A percentile compares a stretch with the other conserved stretches of the same genome.
Evolutionary conservation across 2,329 filamentous ascomycete species (phyloP).

Genomic region (Colletotrichum falcatum): DNA sequence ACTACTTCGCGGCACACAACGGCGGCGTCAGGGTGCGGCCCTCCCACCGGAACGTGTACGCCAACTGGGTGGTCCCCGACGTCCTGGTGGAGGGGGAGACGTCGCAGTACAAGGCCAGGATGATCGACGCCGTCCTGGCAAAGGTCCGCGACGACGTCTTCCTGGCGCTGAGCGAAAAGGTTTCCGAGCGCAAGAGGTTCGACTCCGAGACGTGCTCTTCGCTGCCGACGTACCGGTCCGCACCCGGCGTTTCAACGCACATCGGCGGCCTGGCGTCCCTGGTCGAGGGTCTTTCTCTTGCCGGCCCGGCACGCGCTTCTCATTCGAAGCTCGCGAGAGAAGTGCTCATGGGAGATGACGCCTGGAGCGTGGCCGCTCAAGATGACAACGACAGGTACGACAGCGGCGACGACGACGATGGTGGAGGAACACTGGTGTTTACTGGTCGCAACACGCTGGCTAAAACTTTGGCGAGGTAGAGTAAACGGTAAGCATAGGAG

Average conservation of each 20-base stretch:
- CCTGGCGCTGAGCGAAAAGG: conserved; percentile 26
- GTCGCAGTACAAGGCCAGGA: background rate
- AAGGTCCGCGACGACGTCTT: conserved; percentile 20
- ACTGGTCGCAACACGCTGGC: background rate
- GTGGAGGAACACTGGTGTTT: conserved; percentile 2
- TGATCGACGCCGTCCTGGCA: conserved; percentile 21
- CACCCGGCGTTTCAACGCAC: background rate
- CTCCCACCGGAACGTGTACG: conserved; percentile 41
- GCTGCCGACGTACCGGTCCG: conserved; percentile 4
- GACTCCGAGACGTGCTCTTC: conserved; percentile 22
- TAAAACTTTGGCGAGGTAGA: background rate
- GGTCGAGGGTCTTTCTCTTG: background rate
- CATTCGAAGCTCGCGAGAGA: too few relatives aligned
- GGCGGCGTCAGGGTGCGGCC: conserved; percentile 39
- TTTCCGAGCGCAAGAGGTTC: conserved; percentile 20
- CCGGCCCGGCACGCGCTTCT: too few relatives aligned
- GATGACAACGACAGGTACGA: background rate
- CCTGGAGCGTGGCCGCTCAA: background rate
- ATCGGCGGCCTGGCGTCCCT: background rate
- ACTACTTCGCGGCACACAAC: conserved; percentile 40
- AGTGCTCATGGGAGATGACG: background rate
- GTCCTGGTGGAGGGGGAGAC: conserved; percentile 1
- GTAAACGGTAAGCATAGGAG: too few relatives aligned
- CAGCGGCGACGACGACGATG: background rate
- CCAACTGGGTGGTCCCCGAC: conserved; percentile 40